Conservation (phyloP, 116 monocot species). For the Trichopus zeylanicus region DNA sequence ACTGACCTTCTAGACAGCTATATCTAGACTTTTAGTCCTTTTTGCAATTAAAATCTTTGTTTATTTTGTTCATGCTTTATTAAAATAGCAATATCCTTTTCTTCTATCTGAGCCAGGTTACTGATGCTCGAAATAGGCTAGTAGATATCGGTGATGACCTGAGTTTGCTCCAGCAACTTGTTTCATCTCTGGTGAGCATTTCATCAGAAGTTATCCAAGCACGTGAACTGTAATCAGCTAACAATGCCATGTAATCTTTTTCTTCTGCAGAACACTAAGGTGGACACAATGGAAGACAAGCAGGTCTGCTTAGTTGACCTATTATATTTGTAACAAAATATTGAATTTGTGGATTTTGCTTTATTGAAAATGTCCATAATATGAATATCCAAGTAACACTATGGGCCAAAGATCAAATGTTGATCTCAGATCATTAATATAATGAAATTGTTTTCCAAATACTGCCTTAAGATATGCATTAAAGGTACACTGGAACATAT, state of each 20-base stretch:
- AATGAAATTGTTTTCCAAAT: neutral
- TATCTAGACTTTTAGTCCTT: neutral
- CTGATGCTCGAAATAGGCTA: constrained; percentile 61
- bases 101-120: constrained; percentile 38
- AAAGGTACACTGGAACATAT: neutral
- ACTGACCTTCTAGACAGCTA: neutral
- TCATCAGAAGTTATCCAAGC: neutral
- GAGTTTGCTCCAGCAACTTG: constrained; percentile 45
- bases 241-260: constrained; percentile 6
- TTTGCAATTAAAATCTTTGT: neutral
- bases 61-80: too few relatives aligned
- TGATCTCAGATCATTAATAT: neutral
- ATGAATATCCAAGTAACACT: neutral
- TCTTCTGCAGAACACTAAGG: constrained; percentile 56
- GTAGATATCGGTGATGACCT: constrained; percentile 60
- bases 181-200: constrained; percentile 65
- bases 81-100: neutral
- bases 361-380: neutral
- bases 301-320: constrained; percentile 37
- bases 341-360: neutral
- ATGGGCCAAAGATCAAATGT: neutral
- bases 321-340: neutral
- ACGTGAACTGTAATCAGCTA: neutral
- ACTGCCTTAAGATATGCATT: neutral
- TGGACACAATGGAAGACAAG: constrained; percentile 74